phyloP scores from a whole-genome alignment of 2,329 filamentous ascomycete genomes.

The Epichloe uncinata region DNA sequence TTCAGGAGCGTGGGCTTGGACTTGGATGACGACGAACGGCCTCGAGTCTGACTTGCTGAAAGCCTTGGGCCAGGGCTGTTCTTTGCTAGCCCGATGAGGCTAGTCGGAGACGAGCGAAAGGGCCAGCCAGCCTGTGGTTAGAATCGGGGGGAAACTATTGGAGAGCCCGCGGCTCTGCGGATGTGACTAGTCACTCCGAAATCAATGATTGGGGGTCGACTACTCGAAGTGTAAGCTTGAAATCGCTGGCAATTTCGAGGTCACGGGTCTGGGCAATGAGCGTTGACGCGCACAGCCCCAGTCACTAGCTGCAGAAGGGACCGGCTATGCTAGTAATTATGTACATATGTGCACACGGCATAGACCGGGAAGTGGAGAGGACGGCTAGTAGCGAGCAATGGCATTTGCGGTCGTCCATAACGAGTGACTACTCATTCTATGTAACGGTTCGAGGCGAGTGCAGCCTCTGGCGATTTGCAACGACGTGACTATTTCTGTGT shows the following conservation, averaged over 20 bases:
- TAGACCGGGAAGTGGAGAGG: background rate
- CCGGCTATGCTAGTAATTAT: background rate
- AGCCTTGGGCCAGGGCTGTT: background rate
- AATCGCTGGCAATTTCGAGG: too few relatives aligned
- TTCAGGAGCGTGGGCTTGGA: too few relatives aligned
- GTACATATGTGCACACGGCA: background rate
- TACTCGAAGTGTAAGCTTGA: too few relatives aligned
- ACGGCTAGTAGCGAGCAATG: background rate
- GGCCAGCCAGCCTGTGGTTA: background rate
- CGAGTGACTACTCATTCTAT: too few relatives aligned
- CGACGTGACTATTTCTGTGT: too few relatives aligned
- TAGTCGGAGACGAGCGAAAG: background rate
- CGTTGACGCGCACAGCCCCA: background rate
- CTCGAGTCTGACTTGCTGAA: conserved; percentile 2
- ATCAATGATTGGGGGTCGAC: background rate
- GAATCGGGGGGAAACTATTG: too few relatives aligned
- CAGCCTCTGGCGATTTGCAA: too few relatives aligned
- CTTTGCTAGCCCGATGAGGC: background rate
- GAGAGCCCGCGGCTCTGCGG: background rate
- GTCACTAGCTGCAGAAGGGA: background rate
- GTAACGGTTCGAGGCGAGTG: too few relatives aligned
- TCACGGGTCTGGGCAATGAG: too few relatives aligned
- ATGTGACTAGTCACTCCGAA: background rate
- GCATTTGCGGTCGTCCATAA: background rate
- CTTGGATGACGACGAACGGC: background rate